Evolutionary conservation across 2,329 filamentous ascomycete genomes (phyloP).

Genomic region (Aspergillus intermedius): DNA sequence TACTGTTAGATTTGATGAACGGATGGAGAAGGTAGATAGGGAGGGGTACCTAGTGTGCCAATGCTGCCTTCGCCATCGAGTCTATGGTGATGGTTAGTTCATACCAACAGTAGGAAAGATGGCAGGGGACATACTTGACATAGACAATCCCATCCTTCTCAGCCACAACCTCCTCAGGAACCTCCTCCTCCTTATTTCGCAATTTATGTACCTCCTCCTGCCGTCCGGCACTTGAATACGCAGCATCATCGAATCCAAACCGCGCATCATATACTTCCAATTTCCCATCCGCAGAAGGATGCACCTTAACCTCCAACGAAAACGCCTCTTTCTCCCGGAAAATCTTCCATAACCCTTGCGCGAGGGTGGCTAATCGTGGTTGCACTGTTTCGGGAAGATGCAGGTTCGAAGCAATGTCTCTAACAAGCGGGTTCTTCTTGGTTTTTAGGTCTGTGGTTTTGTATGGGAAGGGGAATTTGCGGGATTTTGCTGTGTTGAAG

Average conservation of each 20-base stretch:
- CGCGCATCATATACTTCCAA: slow-evolving; percentile 50
- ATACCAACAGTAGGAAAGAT: background rate
- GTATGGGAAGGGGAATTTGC: slow-evolving; percentile 59
- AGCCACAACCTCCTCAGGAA: slow-evolving; percentile 54
- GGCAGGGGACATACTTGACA: slow-evolving; percentile 48
- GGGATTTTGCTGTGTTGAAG: slow-evolving; percentile 39
- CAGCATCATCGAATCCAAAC: slow-evolving; percentile 65
- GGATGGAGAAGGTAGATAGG: background rate
- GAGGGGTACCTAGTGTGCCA: slow-evolving; percentile 56
- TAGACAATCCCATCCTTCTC: slow-evolving; percentile 73
- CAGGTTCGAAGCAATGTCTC: slow-evolving; percentile 42
- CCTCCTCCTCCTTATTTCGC: slow-evolving; percentile 47
- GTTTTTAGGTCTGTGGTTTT: slow-evolving; percentile 40
- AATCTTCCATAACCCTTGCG: slow-evolving; percentile 51
- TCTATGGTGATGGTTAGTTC: slow-evolving; percentile 16
- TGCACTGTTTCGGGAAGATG: slow-evolving; percentile 45
- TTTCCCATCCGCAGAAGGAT: slow-evolving; percentile 33
- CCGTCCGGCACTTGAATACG: slow-evolving; percentile 56
- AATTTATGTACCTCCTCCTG: slow-evolving; percentile 56
- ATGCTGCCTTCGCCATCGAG: slow-evolving; percentile 54
- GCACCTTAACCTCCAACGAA: slow-evolving; percentile 49
- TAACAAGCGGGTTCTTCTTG: slow-evolving; percentile 34
- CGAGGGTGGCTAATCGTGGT: slow-evolving; percentile 42
- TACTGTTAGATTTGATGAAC: slow-evolving; percentile 1
- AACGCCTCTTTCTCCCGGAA: slow-evolving; percentile 62